Percentiles rank a stretch among this genome's conserved stretches.
phyloP scores from a whole-genome alignment of 441 rosid species.

The Adansonia rubrostipa region DNA sequence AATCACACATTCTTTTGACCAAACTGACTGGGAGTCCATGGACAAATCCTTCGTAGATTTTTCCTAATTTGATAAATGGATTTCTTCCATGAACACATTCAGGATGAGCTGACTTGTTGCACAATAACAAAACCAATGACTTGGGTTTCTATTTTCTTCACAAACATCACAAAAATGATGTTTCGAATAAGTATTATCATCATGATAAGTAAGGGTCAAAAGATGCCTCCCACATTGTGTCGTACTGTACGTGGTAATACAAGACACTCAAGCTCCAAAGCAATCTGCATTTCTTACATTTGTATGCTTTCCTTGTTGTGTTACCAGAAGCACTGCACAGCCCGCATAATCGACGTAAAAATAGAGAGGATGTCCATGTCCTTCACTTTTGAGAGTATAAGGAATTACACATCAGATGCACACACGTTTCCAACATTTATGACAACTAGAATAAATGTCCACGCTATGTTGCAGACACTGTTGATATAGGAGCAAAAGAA shows the following conservation, averaged over 20 bases:
- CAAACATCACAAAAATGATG: background rate
- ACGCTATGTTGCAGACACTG: too few species aligned
- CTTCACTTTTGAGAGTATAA: background rate
- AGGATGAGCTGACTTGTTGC: background rate
- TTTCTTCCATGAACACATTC: background rate
- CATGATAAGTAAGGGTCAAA: background rate
- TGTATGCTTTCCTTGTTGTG: fast-evolving
- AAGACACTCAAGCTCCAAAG: background rate
- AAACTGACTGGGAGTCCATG: background rate
- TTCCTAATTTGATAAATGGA: background rate
- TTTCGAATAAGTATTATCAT: background rate
- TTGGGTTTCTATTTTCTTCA: background rate
- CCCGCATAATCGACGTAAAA: background rate
- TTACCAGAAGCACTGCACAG: background rate
- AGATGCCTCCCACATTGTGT: background rate
- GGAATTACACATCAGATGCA: background rate
- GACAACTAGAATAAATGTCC: too few species aligned
- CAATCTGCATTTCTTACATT: background rate
- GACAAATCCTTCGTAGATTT: fast-evolving
- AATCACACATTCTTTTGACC: background rate
- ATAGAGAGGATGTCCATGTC: background rate
- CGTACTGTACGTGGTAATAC: background rate
- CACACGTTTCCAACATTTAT: background rate
- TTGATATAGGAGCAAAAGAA: too few species aligned
- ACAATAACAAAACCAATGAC: background rate